Percentiles rank a stretch among this genome's conserved stretches.
phyloP scores from a whole-genome alignment of 1,139 yeast genomes.

The Blastobotrys ciferrii region DNA sequence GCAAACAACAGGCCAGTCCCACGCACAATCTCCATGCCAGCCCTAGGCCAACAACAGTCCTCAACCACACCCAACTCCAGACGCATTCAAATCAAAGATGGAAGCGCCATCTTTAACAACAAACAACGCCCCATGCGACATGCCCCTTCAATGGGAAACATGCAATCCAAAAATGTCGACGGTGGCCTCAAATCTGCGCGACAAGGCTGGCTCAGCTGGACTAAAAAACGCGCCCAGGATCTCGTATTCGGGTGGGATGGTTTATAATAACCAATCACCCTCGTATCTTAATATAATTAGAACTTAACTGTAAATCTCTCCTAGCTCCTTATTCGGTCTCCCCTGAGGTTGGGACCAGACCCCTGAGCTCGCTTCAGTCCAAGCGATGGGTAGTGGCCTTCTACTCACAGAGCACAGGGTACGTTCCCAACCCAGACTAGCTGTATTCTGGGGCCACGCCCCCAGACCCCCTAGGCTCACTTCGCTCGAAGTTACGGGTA shows the following conservation, averaged over 20 bases:
- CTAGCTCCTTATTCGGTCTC: too few species aligned
- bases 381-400: too few species aligned
- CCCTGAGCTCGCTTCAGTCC: too few species aligned
- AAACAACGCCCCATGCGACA: slow-evolving; percentile 18
- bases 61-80: slow-evolving; percentile 17
- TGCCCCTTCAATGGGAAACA: slow-evolving; percentile 22
- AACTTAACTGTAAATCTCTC: too few species aligned
- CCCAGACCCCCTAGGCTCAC: too few species aligned
- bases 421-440: too few species aligned
- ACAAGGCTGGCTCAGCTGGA: slow-evolving; percentile 38
- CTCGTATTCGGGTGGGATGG: slow-evolving; percentile 57
- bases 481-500: too few species aligned
- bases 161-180: slow-evolving; percentile 18
- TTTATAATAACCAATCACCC: slow-evolving; percentile 31
- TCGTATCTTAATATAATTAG: background rate
- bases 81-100: slow-evolving; percentile 30
- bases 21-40: slow-evolving; percentile 34
- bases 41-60: slow-evolving; percentile 14
- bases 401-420: too few species aligned
- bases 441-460: too few species aligned
- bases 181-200: slow-evolving; percentile 9
- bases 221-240: slow-evolving; percentile 38
- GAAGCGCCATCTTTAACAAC: slow-evolving; percentile 30
- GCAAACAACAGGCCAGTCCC: slow-evolving; percentile 16
- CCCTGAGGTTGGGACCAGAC: too few species aligned